phyloP scores from a whole-genome alignment of 2,329 filamentous ascomycete genomes.

The Verticillium klebahnii region DNA sequence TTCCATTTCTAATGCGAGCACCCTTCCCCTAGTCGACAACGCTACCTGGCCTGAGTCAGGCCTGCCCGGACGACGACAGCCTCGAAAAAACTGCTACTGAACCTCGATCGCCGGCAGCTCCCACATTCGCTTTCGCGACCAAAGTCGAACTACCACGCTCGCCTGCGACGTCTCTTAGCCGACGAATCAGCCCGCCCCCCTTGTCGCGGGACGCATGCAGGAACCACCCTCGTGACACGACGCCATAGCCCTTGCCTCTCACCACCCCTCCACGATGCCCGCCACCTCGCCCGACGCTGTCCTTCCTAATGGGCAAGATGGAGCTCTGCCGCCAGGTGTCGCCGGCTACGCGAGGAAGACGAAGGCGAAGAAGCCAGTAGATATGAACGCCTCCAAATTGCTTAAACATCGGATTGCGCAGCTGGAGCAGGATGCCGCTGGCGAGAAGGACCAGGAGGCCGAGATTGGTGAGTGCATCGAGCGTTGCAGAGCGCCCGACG shows the following conservation, averaged over 20 bases:
- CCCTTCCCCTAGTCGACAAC: slow-evolving; percentile 9
- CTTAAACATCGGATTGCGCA: slow-evolving; percentile 92
- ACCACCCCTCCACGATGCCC: slow-evolving; percentile 28
- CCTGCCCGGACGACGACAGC: slow-evolving; percentile 2
- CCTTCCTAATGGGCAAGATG: slow-evolving; percentile 36
- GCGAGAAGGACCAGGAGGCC: slow-evolving; percentile 90
- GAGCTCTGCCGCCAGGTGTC: slow-evolving; percentile 27
- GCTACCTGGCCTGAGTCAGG: slow-evolving; percentile 6
- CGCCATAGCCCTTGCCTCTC: slow-evolving; percentile 2
- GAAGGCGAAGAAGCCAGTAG: slow-evolving; percentile 79
- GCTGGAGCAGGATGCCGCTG: slow-evolving; percentile 86
- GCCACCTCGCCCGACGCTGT: slow-evolving; percentile 35
- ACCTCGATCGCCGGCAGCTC: background rate
- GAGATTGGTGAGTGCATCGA: slow-evolving; percentile 73
- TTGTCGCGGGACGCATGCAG: slow-evolving; percentile 8
- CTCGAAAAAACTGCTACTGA: background rate
- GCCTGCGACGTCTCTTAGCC: slow-evolving; percentile 9
- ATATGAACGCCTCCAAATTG: slow-evolving; percentile 86
- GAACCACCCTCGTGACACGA: slow-evolving; percentile 5
- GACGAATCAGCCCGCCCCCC: slow-evolving; percentile 7
- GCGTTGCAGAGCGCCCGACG: background rate
- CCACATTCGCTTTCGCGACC: background rate
- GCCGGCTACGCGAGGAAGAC: slow-evolving; percentile 62
- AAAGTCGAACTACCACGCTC: background rate
- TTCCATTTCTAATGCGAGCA: slow-evolving; percentile 13